These are phyloP conservation scores for Tolypocladium tundrense DNA, from an alignment of 2,329 filamentous ascomycete species.

Conservation along the genomic window DNA sequence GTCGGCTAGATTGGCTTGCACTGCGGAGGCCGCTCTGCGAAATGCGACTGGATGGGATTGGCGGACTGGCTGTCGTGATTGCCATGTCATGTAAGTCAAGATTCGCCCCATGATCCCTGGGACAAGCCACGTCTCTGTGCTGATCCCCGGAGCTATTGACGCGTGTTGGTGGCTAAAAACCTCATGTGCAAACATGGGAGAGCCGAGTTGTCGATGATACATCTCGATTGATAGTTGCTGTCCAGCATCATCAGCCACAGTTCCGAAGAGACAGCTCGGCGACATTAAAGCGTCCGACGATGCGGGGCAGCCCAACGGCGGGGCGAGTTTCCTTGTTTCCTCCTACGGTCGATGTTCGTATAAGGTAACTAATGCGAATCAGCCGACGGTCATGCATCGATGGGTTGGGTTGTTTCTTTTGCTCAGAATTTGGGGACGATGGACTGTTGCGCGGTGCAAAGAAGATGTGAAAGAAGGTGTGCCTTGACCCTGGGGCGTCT, in stretches of 20 bases:
- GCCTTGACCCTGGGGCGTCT: too few species aligned
- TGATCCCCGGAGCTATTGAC: background rate
- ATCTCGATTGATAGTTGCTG: background rate
- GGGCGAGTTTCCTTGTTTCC: background rate
- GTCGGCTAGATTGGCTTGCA: background rate
- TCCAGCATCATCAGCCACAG: background rate
- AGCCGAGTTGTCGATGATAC: background rate
- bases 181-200: too few species aligned
- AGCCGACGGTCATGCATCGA: too few species aligned
- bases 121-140: background rate
- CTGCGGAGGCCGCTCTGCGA: background rate
- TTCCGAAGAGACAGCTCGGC: background rate
- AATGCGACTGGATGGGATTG: background rate
- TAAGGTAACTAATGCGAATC: too few species aligned
- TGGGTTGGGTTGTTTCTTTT: too few species aligned
- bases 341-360: too few species aligned
- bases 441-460: too few species aligned
- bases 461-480: too few species aligned
- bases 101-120: background rate
- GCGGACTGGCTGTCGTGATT: background rate
- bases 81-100: background rate
- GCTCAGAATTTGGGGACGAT: too few species aligned
- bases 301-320: background rate
- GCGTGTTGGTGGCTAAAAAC: too few species aligned
- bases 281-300: background rate